Conservation (phyloP, 176 grass and related monocot genomes). For the Triticum dicoccoides region DNA sequence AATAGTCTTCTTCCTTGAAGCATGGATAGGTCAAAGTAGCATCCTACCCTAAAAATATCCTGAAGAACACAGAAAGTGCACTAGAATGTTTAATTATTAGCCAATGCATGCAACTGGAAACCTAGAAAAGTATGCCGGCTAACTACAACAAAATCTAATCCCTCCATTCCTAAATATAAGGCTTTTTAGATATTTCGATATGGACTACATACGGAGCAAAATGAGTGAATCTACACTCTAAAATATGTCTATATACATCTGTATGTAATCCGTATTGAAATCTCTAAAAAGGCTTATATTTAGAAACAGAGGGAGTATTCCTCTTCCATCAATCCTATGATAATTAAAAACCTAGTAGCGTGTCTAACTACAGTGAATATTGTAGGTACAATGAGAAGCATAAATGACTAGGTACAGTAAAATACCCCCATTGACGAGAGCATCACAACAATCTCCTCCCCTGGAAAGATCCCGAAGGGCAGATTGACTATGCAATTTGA, state of each 20-base stretch:
- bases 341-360: background rate
- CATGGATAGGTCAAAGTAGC: background rate
- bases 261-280: too few species aligned
- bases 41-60: background rate
- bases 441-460: background rate
- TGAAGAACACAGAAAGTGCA: background rate
- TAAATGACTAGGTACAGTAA: constrained; percentile 10
- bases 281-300: too few species aligned
- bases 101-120: background rate
- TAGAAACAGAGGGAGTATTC: background rate
- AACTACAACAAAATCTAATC: background rate
- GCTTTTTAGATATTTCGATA: too few species aligned
- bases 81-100: background rate
- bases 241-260: too few species aligned
- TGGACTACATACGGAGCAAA: too few species aligned
- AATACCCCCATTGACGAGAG: background rate
- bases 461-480: background rate
- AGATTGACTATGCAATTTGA: background rate
- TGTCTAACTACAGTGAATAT: background rate
- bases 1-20: background rate
- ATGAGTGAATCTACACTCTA: too few species aligned
- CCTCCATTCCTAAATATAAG: too few species aligned
- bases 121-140: background rate
- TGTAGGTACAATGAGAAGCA: background rate
- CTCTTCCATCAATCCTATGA: background rate